phyloP scores from a whole-genome alignment of 805 yeast genomes.

The Barnettozyma populi region DNA sequence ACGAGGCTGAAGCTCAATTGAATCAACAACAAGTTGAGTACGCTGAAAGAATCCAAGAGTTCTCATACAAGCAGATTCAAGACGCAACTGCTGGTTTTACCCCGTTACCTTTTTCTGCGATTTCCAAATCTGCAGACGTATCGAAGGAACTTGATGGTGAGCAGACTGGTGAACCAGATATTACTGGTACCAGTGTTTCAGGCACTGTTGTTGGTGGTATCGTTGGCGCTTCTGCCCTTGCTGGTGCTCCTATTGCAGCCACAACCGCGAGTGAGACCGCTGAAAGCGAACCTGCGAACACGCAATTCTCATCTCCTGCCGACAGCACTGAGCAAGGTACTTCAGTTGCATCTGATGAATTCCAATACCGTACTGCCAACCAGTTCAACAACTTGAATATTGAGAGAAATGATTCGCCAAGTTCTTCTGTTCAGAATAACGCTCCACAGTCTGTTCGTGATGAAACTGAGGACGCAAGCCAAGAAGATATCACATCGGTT shows the following conservation, averaged over 20 bases:
- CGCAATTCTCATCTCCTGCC: constrained; percentile 20
- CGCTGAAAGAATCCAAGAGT: constrained; percentile 34
- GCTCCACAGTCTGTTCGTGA: constrained; percentile 88
- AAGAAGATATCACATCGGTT: constrained; percentile 19
- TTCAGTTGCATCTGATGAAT: constrained; percentile 24
- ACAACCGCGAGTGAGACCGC: constrained; percentile 22
- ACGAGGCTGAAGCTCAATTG: constrained; percentile 35
- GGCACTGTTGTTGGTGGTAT: constrained; percentile 16
- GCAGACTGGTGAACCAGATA: constrained; percentile 21
- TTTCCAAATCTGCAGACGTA: neutral
- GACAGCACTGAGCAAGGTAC: constrained; percentile 24
- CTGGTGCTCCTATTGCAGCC: constrained; percentile 23
- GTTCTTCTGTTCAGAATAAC: constrained; percentile 89
- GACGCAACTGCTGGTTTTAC: constrained; percentile 25
- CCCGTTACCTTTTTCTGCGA: constrained; percentile 10
- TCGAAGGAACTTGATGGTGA: constrained; percentile 2
- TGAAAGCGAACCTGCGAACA: constrained; percentile 29
- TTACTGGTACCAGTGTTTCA: constrained; percentile 14
- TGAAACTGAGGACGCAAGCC: constrained; percentile 28
- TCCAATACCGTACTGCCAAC: constrained; percentile 17
- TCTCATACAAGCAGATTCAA: constrained; percentile 34
- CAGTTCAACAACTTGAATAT: constrained; percentile 27
- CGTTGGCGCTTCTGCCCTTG: constrained; percentile 28
- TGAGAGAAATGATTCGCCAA: constrained; percentile 67
- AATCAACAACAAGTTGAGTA: constrained; percentile 33